These are phyloP conservation scores for Trichomonas tenax DNA, from an alignment of 208 protist genomes.

Conservation along the genomic window DNA sequence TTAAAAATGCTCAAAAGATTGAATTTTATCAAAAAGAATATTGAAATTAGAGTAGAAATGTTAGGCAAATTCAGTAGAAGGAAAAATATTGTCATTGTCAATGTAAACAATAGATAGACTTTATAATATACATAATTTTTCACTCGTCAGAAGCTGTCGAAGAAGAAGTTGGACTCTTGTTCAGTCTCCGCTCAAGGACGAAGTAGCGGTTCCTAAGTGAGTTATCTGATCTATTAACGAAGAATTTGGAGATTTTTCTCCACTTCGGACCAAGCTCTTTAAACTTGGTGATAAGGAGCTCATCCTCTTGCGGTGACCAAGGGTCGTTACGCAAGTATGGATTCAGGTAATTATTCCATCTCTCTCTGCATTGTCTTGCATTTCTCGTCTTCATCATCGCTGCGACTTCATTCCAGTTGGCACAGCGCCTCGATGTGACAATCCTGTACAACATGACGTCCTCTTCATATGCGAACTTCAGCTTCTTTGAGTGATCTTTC, in stretches of 20 bases:
- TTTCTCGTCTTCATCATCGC: background rate
- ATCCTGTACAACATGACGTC: background rate
- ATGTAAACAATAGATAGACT: too few species aligned
- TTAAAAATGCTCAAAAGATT: too few species aligned
- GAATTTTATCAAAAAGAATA: too few species aligned
- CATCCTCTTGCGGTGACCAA: background rate
- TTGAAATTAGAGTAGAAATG: too few species aligned
- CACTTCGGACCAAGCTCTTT: background rate
- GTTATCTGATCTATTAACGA: background rate
- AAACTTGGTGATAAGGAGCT: background rate
- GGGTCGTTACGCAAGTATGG: background rate
- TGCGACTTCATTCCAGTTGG: background rate
- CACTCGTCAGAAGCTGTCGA: background rate
- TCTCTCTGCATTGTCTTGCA: background rate
- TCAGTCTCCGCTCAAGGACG: background rate
- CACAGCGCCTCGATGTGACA: background rate
- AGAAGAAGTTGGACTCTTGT: background rate
- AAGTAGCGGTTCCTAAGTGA: background rate
- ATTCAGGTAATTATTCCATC: conserved; percentile 10
- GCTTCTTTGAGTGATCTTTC: background rate
- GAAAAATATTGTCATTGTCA: too few species aligned
- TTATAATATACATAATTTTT: background rate
- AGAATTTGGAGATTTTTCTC: background rate
- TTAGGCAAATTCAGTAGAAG: too few species aligned
- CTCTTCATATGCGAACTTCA: background rate